Base-by-base conservation (phyloP, 495 filamentous ascomycete genomes). In the Aspergillus olivimuriae region DNA sequence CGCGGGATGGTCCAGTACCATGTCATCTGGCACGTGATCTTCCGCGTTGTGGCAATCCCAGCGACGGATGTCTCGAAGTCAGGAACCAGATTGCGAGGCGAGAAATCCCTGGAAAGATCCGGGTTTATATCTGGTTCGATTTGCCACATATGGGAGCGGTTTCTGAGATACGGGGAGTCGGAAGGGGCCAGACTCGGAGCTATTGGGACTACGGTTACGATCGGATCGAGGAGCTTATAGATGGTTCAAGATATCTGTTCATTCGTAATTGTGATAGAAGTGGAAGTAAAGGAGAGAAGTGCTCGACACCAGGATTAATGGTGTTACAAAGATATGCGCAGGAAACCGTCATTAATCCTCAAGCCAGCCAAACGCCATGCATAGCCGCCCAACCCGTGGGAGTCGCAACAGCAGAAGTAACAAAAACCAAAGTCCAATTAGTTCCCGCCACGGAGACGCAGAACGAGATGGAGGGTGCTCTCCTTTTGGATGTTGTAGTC, bases 401-500 rank as follows among this genome's bases (percentile, higher is more conserved):
- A 49, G 52, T 38, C 44, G 33, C 38, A 34, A 53, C 36, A 39
- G 30, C 45, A 43, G 37, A 54, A 34, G 41, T 19, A 55, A 40
- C 26, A 43, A 43, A 46, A 58, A 55, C 17, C 38, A 54, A 52
- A 51, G 46, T 46, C 16, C 36, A 47, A 41, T 62, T 82, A 87
- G 65, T 85, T 82, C 46, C 87, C 87, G 52, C 87, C 87, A 73
- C 87, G 87, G 48, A 94, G 81, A 66, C 87, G 84, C 48, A 94
- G 79, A 42, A 92, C 87, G 69, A 94, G 68, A 63, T 94, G 87
- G 21, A 94, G 79, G 2, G 87, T 94, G 53, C 78, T 83, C 74
- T 94, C 87, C 75, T 94, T 92, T 74, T 94, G 87, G 53, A 94
- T 94, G 68, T 94, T 94, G 78, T 94, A 94, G 59, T 94, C 87